These are phyloP conservation scores for Mycena alexandri DNA, from an alignment of 768 basidiomycete genomes.

Conservation along the genomic window DNA sequence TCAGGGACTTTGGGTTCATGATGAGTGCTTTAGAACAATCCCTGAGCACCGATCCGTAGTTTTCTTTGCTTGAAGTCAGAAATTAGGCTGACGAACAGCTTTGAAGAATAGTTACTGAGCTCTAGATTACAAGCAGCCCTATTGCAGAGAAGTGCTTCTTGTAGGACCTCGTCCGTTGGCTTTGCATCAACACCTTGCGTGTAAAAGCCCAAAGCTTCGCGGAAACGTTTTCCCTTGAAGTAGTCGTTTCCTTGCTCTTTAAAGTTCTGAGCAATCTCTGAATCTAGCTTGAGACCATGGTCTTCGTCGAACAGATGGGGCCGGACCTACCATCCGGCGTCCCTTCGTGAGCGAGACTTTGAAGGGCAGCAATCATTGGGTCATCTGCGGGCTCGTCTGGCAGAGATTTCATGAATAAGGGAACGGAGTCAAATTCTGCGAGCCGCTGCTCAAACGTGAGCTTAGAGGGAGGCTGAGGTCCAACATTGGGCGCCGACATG, in stretches of 20 bases:
- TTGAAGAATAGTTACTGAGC: constrained; percentile 65
- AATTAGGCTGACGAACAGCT: constrained; percentile 17
- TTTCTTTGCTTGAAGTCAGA: constrained; percentile 63
- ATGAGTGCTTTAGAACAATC: constrained; percentile 84
- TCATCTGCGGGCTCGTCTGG: constrained; percentile 79
- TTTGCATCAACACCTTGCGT: constrained; percentile 90
- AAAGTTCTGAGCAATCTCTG: constrained; percentile 92
- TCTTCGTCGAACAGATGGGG: constrained; percentile 5
- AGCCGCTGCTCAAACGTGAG: constrained; percentile 55
- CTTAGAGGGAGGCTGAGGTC: constrained; percentile 52
- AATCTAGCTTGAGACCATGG: constrained; percentile 9
- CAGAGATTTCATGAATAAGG: constrained; percentile 93
- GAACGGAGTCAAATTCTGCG: constrained; percentile 71
- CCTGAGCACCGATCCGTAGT: constrained; percentile 86
- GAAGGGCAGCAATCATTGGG: constrained; percentile 81
- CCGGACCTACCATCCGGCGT: constrained; percentile 89
- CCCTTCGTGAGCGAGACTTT: constrained; percentile 89
- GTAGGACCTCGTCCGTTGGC: constrained; percentile 70
- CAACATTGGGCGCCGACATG: constrained; percentile 38
- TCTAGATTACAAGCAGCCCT: constrained; percentile 95
- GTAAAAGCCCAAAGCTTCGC: constrained; percentile 93
- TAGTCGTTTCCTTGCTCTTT: constrained; percentile 97
- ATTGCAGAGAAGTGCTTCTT: constrained; percentile 84
- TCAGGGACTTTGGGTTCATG: constrained; percentile 75
- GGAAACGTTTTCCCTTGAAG: constrained; percentile 86